Evolutionary conservation across 179 eudicot genomes (phyloP).

Genomic region (Corrigiola litoralis): DNA sequence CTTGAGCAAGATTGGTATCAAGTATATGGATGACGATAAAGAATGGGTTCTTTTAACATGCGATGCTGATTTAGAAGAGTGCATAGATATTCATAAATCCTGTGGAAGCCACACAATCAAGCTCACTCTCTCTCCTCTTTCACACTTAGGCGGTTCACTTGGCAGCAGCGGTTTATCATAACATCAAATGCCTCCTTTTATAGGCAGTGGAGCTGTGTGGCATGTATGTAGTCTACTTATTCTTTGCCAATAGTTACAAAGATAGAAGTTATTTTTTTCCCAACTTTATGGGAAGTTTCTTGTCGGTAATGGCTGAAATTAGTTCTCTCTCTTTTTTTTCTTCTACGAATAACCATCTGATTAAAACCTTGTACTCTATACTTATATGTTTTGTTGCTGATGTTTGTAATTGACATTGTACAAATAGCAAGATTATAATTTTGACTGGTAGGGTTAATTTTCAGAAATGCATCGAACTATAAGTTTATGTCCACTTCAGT

Average conservation of each 20-base stretch:
- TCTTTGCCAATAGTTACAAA: slow-evolving; percentile 19
- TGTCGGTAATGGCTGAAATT: neutral
- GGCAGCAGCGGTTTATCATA: slow-evolving; percentile 40
- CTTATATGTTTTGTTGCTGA: slow-evolving; percentile 6
- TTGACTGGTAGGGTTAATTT: slow-evolving; percentile 8
- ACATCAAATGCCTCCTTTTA: slow-evolving; percentile 9
- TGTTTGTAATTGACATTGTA: slow-evolving; percentile 19
- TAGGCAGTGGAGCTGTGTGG: slow-evolving; percentile 13
- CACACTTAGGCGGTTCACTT: slow-evolving; percentile 49
- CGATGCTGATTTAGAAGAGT: slow-evolving; percentile 84
- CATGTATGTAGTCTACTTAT: slow-evolving; percentile 27
- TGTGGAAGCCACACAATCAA: slow-evolving; percentile 50
- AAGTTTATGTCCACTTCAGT: neutral
- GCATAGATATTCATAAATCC: slow-evolving; percentile 61
- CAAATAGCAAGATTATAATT: slow-evolving; percentile 17
- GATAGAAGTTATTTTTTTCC: slow-evolving; percentile 4
- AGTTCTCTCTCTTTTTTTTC: slow-evolving; percentile 13
- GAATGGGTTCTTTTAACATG: slow-evolving; percentile 94
- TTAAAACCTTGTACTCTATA: slow-evolving; percentile 15
- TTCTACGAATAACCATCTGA: slow-evolving; percentile 12
- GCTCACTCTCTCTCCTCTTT: slow-evolving; percentile 41
- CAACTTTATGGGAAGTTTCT: slow-evolving; percentile 2
- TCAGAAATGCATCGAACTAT: neutral
- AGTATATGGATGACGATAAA: slow-evolving; percentile 78
- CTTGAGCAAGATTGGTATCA: slow-evolving; percentile 43